phyloP scores from a whole-genome alignment of 2,329 filamentous ascomycete species.

The Mycosphaerella sp. region DNA sequence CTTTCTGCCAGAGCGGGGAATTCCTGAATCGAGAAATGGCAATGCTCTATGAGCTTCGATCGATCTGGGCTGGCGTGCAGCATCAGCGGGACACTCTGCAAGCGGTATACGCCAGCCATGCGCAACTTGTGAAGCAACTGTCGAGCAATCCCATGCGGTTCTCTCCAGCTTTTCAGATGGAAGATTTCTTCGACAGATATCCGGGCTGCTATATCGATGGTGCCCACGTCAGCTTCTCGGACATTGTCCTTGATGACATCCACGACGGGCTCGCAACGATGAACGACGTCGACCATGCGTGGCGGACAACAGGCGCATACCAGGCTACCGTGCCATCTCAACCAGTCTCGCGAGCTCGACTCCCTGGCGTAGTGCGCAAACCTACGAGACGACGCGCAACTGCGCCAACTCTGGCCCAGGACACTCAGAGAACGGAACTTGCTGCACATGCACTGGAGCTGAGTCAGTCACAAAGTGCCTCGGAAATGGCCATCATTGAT shows the following conservation, averaged over 20 bases:
- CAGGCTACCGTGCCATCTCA: conserved; percentile 12
- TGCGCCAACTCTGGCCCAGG: conserved; percentile 22
- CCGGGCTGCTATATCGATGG: conserved; percentile 66
- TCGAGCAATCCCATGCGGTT: conserved; percentile 65
- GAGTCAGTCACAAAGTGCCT: conserved; percentile 6
- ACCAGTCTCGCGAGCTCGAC: background rate
- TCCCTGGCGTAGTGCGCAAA: conserved; percentile 11
- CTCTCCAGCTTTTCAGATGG: conserved; percentile 72
- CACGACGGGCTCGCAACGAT: conserved; percentile 2
- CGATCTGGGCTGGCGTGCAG: conserved; percentile 70
- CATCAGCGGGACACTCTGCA: conserved; percentile 76
- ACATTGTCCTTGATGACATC: conserved; percentile 45
- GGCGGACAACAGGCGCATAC: conserved; percentile 1
- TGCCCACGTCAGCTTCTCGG: conserved; percentile 64
- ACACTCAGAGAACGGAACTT: conserved; percentile 16
- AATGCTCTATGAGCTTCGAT: conserved; percentile 67
- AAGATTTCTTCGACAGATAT: conserved; percentile 84
- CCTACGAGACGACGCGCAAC: conserved; percentile 24
- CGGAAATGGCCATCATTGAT: conserved; percentile 9
- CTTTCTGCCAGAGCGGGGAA: conserved; percentile 60
- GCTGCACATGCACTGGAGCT: conserved; percentile 8
- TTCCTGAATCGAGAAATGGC: conserved; percentile 74
- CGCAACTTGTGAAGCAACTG: conserved; percentile 68
- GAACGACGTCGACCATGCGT: background rate
- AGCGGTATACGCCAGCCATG: conserved; percentile 70